Conservation (phyloP, 192 early-diverging fungal species). For the Phycomyces blakesleeanus region DNA sequence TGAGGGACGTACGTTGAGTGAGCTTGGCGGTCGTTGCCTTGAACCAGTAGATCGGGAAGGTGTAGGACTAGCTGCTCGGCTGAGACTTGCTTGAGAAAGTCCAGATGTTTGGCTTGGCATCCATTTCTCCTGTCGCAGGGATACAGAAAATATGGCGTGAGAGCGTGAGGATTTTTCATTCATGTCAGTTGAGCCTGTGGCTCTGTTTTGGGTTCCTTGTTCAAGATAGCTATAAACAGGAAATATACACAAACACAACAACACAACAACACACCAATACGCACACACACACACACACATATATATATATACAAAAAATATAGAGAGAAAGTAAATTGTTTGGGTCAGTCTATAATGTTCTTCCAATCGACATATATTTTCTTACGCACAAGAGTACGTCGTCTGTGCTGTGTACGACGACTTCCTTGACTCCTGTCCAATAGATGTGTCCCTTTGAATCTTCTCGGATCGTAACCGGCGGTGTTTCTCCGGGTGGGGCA, state of each 20-base stretch:
- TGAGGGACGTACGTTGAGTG: conserved; percentile 25
- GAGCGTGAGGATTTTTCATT: conserved; percentile 91
- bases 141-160: conserved; percentile 95
- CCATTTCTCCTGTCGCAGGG: conserved; percentile 71
- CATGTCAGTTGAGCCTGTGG: conserved; percentile 94
- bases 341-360: conserved; percentile 29
- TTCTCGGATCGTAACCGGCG: conserved; percentile 69
- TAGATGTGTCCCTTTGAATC: conserved; percentile 84
- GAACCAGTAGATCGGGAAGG: conserved; percentile 3
- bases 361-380: neutral
- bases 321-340: too few relatives aligned
- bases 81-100: neutral
- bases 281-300: too few relatives aligned
- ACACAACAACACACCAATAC: too few relatives aligned
- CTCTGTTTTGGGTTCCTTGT: conserved; percentile 54
- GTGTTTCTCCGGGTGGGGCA: conserved; percentile 47
- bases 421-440: conserved; percentile 79
- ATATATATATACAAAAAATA: too few relatives aligned
- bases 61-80: conserved; percentile 12
- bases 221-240: conserved; percentile 41
- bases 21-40: conserved; percentile 3
- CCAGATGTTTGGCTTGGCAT: conserved; percentile 22
- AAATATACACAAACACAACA: too few relatives aligned
- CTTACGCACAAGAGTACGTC: conserved; percentile 45
- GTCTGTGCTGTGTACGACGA: conserved; percentile 59